These are phyloP conservation scores for Simplicillium aogashimaense DNA, from an alignment of 2,329 filamentous ascomycete genomes.

Conservation along the genomic window DNA sequence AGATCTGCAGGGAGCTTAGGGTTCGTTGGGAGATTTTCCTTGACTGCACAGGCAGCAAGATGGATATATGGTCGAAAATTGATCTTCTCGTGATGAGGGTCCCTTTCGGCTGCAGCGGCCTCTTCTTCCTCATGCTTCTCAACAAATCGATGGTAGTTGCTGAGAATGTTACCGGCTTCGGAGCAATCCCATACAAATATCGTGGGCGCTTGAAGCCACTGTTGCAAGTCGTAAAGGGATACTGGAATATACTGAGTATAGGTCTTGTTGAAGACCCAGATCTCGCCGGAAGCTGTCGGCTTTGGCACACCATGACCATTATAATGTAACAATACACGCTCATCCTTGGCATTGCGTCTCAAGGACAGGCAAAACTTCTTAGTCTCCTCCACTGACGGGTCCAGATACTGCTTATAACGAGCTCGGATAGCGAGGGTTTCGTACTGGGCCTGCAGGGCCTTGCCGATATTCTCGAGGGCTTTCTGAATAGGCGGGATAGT, in stretches of 20 bases:
- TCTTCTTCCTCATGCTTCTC: conserved; percentile 93
- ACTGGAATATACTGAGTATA: conserved; percentile 99
- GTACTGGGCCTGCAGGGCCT: conserved; percentile 91
- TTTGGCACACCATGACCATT: conserved; percentile 97
- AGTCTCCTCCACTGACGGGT: conserved; percentile 93
- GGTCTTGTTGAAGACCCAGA: conserved; percentile 99
- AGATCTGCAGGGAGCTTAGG: conserved; percentile 87
- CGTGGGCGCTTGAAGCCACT: conserved; percentile 90
- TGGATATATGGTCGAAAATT: conserved; percentile 67
- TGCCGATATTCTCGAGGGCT: conserved; percentile 87
- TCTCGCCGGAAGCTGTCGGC: conserved; percentile 89
- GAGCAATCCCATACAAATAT: conserved; percentile 98
- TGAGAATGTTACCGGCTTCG: conserved; percentile 89
- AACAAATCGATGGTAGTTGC: conserved; percentile 88
- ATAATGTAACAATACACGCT: conserved; percentile 95
- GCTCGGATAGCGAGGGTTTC: conserved; percentile 90
- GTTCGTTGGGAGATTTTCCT: conserved; percentile 91
- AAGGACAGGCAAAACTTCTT: conserved; percentile 92
- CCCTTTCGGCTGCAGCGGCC: conserved; percentile 61
- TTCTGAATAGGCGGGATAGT: conserved; percentile 72
- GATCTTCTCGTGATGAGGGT: conserved; percentile 77
- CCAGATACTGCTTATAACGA: conserved; percentile 94
- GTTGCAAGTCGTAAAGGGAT: conserved; percentile 87
- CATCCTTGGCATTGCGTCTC: conserved; percentile 86
- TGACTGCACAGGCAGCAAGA: conserved; percentile 79